phyloP scores from a whole-genome alignment of 75 land plant species.

The Isoetes taiwanensis region DNA sequence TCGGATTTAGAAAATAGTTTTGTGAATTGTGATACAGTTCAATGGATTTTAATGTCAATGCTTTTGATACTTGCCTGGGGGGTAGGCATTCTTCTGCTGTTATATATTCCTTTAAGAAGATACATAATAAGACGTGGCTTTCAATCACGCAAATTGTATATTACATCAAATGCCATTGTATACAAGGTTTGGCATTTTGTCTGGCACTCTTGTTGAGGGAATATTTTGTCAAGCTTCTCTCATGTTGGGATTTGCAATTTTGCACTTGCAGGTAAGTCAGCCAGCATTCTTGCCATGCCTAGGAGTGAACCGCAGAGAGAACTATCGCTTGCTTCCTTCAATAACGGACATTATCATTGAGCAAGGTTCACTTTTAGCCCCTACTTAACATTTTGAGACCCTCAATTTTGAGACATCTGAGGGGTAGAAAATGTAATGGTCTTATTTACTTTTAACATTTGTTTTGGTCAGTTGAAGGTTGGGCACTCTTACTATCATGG shows the following conservation, averaged over 20 bases:
- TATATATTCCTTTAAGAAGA: conserved; percentile 54
- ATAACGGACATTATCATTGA: conserved; percentile 63
- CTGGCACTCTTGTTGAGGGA: neutral
- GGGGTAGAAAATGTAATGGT: neutral
- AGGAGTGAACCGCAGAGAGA: conserved; percentile 40
- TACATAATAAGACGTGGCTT: conserved; percentile 44
- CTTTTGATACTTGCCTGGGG: conserved; percentile 70
- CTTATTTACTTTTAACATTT: neutral
- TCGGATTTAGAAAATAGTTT: conserved; percentile 31
- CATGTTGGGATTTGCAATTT: neutral
- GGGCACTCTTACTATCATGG: too few species aligned
- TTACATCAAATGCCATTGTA: conserved; percentile 51
- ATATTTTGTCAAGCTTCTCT: neutral
- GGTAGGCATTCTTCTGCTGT: conserved; percentile 46
- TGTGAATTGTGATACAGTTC: conserved; percentile 50
- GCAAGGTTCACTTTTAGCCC: conserved; percentile 39
- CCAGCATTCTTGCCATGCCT: conserved; percentile 57
- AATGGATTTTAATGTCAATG: conserved; percentile 55
- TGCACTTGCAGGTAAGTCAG: conserved; percentile 32
- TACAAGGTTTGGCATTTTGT: conserved; percentile 45
- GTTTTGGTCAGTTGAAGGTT: neutral
- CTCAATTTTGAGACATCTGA: neutral
- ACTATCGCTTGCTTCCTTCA: conserved; percentile 36
- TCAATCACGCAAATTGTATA: conserved; percentile 47
- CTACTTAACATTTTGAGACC: neutral